Base-by-base conservation (phyloP, 768 basidiomycete genomes). In the Termitomyces sp. region DNA sequence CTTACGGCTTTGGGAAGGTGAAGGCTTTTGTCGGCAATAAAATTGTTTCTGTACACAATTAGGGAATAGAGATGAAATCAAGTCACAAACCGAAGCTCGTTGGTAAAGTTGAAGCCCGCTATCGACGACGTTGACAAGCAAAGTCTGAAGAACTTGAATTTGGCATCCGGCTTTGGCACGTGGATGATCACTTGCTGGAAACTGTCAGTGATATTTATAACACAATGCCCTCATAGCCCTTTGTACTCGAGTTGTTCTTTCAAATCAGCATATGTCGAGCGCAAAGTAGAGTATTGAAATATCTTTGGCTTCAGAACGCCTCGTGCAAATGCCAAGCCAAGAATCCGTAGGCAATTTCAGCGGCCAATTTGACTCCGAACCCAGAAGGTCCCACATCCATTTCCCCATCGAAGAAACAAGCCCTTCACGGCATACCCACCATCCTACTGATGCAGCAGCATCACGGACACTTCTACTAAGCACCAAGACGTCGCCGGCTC, bases 1-100 rank as follows among this genome's bases (percentile, higher is more conserved):
- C 91, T 92, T 15, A 91, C 93, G 3, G 91, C 91, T 68, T 86
- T 92, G 50, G 91, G 91, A 43, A 87, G 69, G 14, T 81, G 84
- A 19, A 91, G 66, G 37, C 91, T 91, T 63, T 86, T 88, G 48
- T 82, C 78, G 8, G 75, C 70, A 57, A 94, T 71, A 68, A 87
- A 91, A 62, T 79, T 78, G 67, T 94, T 94, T 57, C 91, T 92
- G 52, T 23, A 19, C 26, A 42, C n/a, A 15, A 33, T 11, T 26
- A 51, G 10, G 30, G 1, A 0, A 10, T 1, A 1, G 5, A 10
- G 1, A 33, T 10, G 10, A 10, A 33, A 10, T 35, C 17, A 1
- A 14, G 33, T 23, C 0, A n/a, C 35, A 19, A 23, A 90, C 91
- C 91, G 77, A 50, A 83, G 67, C 59, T 83, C 73, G 69, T 93